Base-by-base conservation (phyloP, 1,139 yeast species). In the Lodderomyces orthopsilosis region DNA sequence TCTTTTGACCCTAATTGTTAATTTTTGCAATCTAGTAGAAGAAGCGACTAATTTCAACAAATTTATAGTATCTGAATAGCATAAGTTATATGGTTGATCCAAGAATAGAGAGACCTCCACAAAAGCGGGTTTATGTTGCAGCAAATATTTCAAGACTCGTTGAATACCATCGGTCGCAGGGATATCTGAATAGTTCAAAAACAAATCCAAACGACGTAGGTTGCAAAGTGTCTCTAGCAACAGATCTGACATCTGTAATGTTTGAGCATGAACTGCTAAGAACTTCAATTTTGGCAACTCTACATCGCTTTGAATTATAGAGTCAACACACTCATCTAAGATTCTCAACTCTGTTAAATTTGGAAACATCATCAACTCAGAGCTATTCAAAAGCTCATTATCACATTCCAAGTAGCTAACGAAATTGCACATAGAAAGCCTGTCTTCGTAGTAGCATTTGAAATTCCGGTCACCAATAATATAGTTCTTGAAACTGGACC, bases 391-490 rank as follows among this genome's bases (percentile, higher is more conserved):
- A 5, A 51, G 39, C 1, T 50, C 48, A 35, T 58, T 62, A 37
- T 56, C 61, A 48, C 66, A 56, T 46, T 66, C 72, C 17, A 66
- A 50, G 41, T 56, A 55, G 0, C 51, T 49, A 6, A 62, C 55
- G 43, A 48, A 63, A 33, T 58, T 53, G 41, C 56, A 52, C 34
- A 59, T 42, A 36, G 62, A 51, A 6, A 59, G 50, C 1, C 35
- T 33, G 3, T 32, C 24, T 41, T 56, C 58, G 44, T 60, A 63
- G 24, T 53, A 43, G 40, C 63, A 57, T 30, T 46, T 42, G 33
- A 48, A 52, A 1, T 37, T 32, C 15, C 40, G 30, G 35, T 58
- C 62, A 5, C 59, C 62, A 21, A 43, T 41, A 13, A 51, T 46
- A 37, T 35, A 37, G 8, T 27, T 27, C 36, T 48, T 52, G 42